phyloP scores from a whole-genome alignment of 1,284 basidiomycete species.

The Malassezia psittaci region DNA sequence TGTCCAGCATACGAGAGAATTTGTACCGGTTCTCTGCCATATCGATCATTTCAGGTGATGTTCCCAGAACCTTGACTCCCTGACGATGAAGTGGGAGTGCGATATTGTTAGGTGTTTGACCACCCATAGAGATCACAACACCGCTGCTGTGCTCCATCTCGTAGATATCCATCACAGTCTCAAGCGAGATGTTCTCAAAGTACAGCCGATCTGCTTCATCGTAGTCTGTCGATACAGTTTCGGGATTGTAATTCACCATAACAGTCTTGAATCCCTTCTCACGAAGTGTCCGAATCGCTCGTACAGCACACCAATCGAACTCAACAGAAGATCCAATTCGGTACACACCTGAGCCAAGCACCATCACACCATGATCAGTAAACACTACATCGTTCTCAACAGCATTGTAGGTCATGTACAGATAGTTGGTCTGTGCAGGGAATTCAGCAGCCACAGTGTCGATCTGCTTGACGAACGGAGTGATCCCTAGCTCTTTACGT shows the following conservation, averaged over 20 bases:
- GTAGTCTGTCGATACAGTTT: constrained; percentile 98
- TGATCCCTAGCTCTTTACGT: constrained; percentile 76
- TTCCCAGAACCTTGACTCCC: constrained; percentile 87
- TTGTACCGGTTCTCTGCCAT: constrained; percentile 98
- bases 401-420: constrained; percentile 99
- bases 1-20: constrained; percentile 91
- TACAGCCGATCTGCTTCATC: constrained; percentile 97
- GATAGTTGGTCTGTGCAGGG: constrained; percentile 97
- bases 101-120: constrained; percentile 78
- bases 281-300: constrained; percentile 81
- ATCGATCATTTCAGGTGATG: constrained; percentile 89
- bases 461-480: constrained; percentile 98
- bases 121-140: constrained; percentile 92
- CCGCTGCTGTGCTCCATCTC: constrained; percentile 86
- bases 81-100: constrained; percentile 83
- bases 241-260: constrained; percentile 99
- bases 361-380: constrained; percentile 94
- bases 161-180: constrained; percentile 99
- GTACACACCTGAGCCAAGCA: constrained; percentile 96
- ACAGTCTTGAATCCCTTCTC: constrained; percentile 87
- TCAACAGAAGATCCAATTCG: constrained; percentile 96
- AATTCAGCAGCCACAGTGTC: constrained; percentile 98
- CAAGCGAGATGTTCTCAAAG: constrained; percentile 95
- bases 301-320: constrained; percentile 99
- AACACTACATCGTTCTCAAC: constrained; percentile 91